These are phyloP conservation scores for Pleurotus giganteus DNA, from an alignment of 768 basidiomycete genomes.

Conservation along the genomic window DNA sequence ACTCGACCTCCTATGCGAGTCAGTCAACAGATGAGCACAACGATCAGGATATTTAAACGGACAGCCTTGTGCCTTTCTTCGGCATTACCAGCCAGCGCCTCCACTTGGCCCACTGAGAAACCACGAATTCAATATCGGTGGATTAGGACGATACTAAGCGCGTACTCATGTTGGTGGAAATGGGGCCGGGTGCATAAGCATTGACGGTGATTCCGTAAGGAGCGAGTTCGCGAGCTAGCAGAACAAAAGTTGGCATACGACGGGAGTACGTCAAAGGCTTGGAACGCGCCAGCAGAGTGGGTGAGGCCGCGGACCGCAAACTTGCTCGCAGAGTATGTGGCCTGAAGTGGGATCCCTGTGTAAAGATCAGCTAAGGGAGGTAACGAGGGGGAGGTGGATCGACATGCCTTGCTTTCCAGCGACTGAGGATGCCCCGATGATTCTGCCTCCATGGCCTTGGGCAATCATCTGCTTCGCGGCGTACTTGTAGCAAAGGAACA, in stretches of 20 bases:
- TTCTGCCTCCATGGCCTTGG: constrained; percentile 41
- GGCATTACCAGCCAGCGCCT: background rate
- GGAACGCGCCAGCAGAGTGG: constrained; percentile 32
- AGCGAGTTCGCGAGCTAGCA: constrained; percentile 33
- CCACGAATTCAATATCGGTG: background rate
- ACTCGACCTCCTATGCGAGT: background rate
- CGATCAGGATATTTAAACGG: background rate
- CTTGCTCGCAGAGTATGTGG: constrained; percentile 33
- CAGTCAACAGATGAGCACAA: background rate
- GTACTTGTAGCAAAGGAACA: constrained; percentile 39
- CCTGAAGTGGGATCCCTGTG: background rate
- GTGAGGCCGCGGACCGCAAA: constrained; percentile 40
- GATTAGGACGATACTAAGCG: background rate
- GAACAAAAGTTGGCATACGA: constrained; percentile 1
- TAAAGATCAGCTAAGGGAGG: background rate
- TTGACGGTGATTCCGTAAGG: constrained; percentile 39
- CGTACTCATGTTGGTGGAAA: constrained; percentile 13
- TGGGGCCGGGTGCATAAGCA: constrained; percentile 35
- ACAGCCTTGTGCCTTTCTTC: background rate
- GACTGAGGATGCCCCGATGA: constrained; percentile 41
- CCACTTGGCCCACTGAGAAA: background rate
- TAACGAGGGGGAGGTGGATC: background rate
- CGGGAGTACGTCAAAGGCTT: background rate
- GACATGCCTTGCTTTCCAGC: constrained; percentile 32
- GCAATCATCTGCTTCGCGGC: constrained; percentile 41